phyloP scores from a whole-genome alignment of 805 yeast species.

The Ogataea haglerorum region DNA sequence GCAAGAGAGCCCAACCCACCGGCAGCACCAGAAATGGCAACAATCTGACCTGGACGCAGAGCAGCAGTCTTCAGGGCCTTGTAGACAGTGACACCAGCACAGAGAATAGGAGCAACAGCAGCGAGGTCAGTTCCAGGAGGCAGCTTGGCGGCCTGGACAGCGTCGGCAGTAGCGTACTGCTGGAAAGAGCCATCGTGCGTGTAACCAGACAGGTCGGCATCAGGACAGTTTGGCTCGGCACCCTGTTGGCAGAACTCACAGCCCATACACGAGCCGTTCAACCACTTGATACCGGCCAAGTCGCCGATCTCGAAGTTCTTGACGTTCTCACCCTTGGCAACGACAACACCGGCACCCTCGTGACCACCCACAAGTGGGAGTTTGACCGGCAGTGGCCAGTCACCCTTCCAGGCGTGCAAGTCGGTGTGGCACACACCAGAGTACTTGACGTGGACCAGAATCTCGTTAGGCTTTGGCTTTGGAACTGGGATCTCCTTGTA shows the following conservation, averaged over 20 bases:
- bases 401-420: conserved; percentile 86
- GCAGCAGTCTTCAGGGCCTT: conserved; percentile 82
- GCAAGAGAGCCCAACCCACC: conserved; percentile 81
- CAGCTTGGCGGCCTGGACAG: conserved; percentile 78
- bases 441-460: conserved; percentile 72
- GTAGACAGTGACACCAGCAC: conserved; percentile 90
- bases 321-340: conserved; percentile 64
- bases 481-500: conserved; percentile 75
- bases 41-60: conserved; percentile 70
- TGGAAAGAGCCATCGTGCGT: conserved; percentile 90
- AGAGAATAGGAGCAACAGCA: conserved; percentile 73
- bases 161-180: conserved; percentile 86
- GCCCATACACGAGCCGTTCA: conserved; percentile 64
- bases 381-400: conserved; percentile 73
- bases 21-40: conserved; percentile 73
- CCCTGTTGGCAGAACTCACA: conserved; percentile 63
- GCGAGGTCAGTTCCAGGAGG: conserved; percentile 73
- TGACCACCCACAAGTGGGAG: conserved; percentile 77
- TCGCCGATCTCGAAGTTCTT: conserved; percentile 69
- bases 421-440: conserved; percentile 91
- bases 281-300: conserved; percentile 75
- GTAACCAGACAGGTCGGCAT: conserved; percentile 77
- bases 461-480: conserved; percentile 65
- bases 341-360: conserved; percentile 81
- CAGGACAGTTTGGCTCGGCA: conserved; percentile 66